Percentiles rank a stretch among this genome's conserved stretches.
Conservation (phyloP, 208 protist species). For the Crithidia thermophila region DNA sequence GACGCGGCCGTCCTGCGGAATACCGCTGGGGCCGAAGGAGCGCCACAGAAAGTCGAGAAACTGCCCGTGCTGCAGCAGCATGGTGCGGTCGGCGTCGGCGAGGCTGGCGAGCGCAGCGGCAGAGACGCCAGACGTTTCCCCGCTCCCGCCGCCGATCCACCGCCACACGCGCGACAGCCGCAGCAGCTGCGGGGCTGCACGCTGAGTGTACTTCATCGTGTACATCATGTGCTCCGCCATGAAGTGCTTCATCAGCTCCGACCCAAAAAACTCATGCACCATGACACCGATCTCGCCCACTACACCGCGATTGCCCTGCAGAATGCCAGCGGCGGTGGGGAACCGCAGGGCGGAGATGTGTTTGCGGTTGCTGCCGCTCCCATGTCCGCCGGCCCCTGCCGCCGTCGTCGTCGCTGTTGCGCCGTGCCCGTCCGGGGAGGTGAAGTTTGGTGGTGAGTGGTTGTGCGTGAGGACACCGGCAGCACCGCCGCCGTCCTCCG, state of each 20-base stretch:
- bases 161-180: constrained; percentile 59
- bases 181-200: constrained; percentile 55
- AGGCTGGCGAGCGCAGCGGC: constrained; percentile 14
- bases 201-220: constrained; percentile 65
- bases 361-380: constrained; percentile 1
- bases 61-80: constrained; percentile 31
- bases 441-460: not conserved
- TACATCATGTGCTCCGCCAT: constrained; percentile 86
- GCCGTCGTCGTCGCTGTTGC: not conserved
- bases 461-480: not conserved
- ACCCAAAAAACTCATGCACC: constrained; percentile 45
- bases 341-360: constrained; percentile 12
- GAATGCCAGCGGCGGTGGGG: not conserved
- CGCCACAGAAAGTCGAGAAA: constrained; percentile 68
- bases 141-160: constrained; percentile 19
- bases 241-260: constrained; percentile 56
- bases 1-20: constrained; percentile 54
- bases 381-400: not conserved
- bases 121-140: not conserved
- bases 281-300: constrained; percentile 35
- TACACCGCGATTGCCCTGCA: constrained; percentile 19
- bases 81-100: constrained; percentile 21
- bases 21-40: constrained; percentile 44
- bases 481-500: not conserved
- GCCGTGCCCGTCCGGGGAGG: not conserved